Base-by-base conservation (phyloP, 106 monocot species). In the Acorus calamus region DNA sequence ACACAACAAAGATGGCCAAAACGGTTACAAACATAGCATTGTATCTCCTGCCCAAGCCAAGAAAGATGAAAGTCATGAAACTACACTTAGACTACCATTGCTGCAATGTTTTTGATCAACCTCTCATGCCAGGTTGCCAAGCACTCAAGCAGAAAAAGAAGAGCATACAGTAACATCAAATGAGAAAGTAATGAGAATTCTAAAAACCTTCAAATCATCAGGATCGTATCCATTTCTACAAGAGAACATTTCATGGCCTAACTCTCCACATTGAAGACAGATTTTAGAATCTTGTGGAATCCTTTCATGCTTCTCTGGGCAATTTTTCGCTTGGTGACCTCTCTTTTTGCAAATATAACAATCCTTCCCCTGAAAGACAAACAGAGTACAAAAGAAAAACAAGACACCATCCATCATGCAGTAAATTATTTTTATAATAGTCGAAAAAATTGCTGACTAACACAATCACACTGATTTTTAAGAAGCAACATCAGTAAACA, bases 1-100 rank as follows among this genome's bases (percentile, higher is more conserved):
- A 73, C 78, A 72, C 96, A 96, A 71, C 96, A 96, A 42, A 96
- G 78, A 70, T 96, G 96, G 14, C 96, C 96, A 63, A 83, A 75
- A 4, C 70, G 67, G 12, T 85, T 71, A 83, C 96, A 96, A 12
- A 96, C 62, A 60, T 96, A 96, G 69, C 91, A 96, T 76, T 88
- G 84, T 66, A 88, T 82, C 66, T 83, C 83, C 96, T 96, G 80
- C 50, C 62, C 5, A 74, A 74, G 50, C 47, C 3, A 76, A 59
- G 28, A 58, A 45, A 14, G 14, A 49, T 43, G 10, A 55, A 57
- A 9, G 13, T 47, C 51, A 50, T 2, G 44, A 66, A 10, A 62
- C 56, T 42, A 44, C 11, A 69, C 11, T 42, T 28, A 28, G 1
- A 28, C 28, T 28, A 28, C 28, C 28, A 28, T 28, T 28, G 28